These are phyloP conservation scores for Blumeriella jaapii DNA, from an alignment of 2,329 filamentous ascomycete species.

Conservation along the genomic window DNA sequence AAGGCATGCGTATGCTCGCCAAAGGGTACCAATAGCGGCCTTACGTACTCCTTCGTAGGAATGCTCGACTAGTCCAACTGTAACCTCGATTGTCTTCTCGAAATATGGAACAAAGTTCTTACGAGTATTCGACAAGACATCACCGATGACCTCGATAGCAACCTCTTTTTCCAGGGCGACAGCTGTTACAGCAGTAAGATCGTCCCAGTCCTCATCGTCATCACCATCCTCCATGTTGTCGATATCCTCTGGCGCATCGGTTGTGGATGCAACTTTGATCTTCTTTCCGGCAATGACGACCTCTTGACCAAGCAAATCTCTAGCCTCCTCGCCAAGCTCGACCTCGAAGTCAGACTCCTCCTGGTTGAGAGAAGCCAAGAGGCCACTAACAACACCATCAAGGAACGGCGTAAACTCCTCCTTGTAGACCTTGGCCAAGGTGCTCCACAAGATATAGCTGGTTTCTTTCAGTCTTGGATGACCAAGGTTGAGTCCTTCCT, in stretches of 20 bases:
- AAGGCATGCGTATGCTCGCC: slow-evolving; percentile 85
- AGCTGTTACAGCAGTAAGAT: slow-evolving; percentile 73
- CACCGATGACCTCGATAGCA: slow-evolving; percentile 85
- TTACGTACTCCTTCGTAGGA: slow-evolving; percentile 89
- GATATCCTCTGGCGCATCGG: slow-evolving; percentile 48
- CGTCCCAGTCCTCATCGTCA: slow-evolving; percentile 74
- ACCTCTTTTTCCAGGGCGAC: slow-evolving; percentile 96
- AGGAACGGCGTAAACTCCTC: slow-evolving; percentile 73
- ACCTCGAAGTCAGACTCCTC: slow-evolving; percentile 76
- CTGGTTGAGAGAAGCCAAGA: slow-evolving; percentile 78
- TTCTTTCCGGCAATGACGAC: slow-evolving; percentile 74
- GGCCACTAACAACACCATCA: slow-evolving; percentile 62
- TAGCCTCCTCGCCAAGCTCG: slow-evolving; percentile 60
- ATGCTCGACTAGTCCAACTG: slow-evolving; percentile 75
- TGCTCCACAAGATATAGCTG: slow-evolving; percentile 94
- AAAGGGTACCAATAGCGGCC: slow-evolving; percentile 80
- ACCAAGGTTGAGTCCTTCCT: slow-evolving; percentile 79
- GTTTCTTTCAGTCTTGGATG: slow-evolving; percentile 89
- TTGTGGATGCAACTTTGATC: slow-evolving; percentile 56
- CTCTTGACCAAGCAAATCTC: slow-evolving; percentile 63
- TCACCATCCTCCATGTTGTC: slow-evolving; percentile 55
- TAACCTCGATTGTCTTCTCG: slow-evolving; percentile 73
- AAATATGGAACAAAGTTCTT: slow-evolving; percentile 73
- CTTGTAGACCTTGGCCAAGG: slow-evolving; percentile 86
- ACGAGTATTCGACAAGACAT: slow-evolving; percentile 81